Base-by-base conservation (phyloP, 2,329 filamentous ascomycete genomes). In the Cordyceps farinosa region DNA sequence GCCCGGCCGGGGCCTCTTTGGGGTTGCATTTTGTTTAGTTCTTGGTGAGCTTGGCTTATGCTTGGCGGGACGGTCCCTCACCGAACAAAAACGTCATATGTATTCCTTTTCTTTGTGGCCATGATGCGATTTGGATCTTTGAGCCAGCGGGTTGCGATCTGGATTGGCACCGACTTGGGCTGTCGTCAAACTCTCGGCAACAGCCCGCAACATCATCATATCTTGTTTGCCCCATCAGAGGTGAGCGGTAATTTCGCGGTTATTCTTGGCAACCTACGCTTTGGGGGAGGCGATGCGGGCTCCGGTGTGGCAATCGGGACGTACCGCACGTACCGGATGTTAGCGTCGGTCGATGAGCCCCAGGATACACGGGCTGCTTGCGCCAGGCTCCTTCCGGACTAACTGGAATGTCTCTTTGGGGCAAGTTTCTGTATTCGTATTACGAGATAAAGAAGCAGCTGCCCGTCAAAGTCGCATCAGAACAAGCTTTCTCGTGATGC, bases 221-320 rank as follows among this genome's bases (percentile, higher is more conserved):
- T 13, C 27, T 32, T 45, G 27, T 22, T 22, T 22, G 22, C 22
- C 22, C 22, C 22, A 22, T 22, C 22, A 22, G 22, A 22, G 22
- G 22, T 22, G 27, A 15, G 42, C 32, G 38, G 53, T 11, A 63
- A 57, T 62, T 63, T 58, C 53, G 36, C 38, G 40, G 36, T 52
- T 42, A 38, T 61, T 51, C 52, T 62, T 62, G 60, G 52, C 51
- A 53, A 62, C 52, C 42, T 56, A 10, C 61, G 53, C 15, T 55
- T 50, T 62, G 59, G 5, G 45, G 52, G 56, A 55, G 34, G 15
- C 40, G 34, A 29, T 32, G 30, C 30, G 10, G 54, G 38, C 45
- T 17, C 40, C 22, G 40, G 38, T 34, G 29, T 34, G 32, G 60
- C 51, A 52, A 62, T 62, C 60, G 61, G 61, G 61, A 63, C 53